Percentiles rank a stretch among this genome's conserved stretches.
These are phyloP conservation scores for Fomitopsis serialis DNA, from an alignment of 768 basidiomycete species.

Conservation along the genomic window DNA sequence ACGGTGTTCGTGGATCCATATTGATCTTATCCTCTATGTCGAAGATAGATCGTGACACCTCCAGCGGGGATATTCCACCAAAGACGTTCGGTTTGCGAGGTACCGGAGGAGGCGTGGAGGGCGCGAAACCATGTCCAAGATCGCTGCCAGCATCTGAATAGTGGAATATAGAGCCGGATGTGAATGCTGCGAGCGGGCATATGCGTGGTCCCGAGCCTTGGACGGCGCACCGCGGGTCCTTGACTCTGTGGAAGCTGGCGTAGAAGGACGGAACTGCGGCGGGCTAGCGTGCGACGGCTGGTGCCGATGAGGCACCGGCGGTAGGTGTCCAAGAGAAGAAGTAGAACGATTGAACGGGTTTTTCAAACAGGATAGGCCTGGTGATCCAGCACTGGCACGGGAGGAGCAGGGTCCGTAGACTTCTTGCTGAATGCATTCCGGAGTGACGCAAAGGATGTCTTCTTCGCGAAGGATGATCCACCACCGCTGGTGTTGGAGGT, in stretches of 20 bases:
- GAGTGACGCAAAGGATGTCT: slow-evolving; percentile 81
- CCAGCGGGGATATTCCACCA: slow-evolving; percentile 35
- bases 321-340: slow-evolving; percentile 60
- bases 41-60: slow-evolving; percentile 36
- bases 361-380: slow-evolving; percentile 65
- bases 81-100: slow-evolving; percentile 69
- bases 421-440: slow-evolving; percentile 79
- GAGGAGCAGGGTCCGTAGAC: slow-evolving; percentile 50
- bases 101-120: slow-evolving; percentile 69
- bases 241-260: slow-evolving; percentile 48
- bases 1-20: slow-evolving; percentile 74
- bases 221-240: slow-evolving; percentile 30
- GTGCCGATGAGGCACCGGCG: slow-evolving; percentile 28
- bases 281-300: slow-evolving; percentile 43
- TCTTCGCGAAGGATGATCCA: slow-evolving; percentile 62
- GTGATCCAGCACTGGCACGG: slow-evolving; percentile 68
- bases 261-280: slow-evolving; percentile 54
- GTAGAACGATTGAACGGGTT: slow-evolving; percentile 82
- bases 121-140: slow-evolving; percentile 36
- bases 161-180: slow-evolving; percentile 68
- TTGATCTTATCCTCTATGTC: slow-evolving; percentile 65
- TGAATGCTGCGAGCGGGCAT: slow-evolving; percentile 72
- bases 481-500: slow-evolving; percentile 32
- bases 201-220: slow-evolving; percentile 52
- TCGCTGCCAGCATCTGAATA: slow-evolving; percentile 71